Evolutionary conservation across 2,329 filamentous ascomycete species (phyloP), one percentile per base, ranked within the genome.

Genomic region (Aureobasidium pullulans): DNA sequence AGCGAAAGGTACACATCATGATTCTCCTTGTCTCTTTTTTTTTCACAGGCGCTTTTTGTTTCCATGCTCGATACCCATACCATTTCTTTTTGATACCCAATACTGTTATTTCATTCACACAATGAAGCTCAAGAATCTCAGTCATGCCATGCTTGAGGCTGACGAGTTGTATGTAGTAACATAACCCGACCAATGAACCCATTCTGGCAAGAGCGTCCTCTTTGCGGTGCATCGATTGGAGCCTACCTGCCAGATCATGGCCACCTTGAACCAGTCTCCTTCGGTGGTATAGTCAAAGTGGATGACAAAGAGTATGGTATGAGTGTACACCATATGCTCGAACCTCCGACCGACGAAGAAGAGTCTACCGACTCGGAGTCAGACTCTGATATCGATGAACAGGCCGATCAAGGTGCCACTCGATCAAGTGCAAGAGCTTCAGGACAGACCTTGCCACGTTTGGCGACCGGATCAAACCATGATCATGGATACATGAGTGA

Each of bases 321-420:
- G 89, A 96, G 90, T 23, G 93, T 97, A 0, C 93, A 97, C 68
- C 93, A 97, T 72, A 93, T 97, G 85, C 83, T 97, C 2, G 93
- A 96, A 66, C 75, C 77, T 11, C 77, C 82, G 10, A 82, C 81
- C 60, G 79, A 81, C 10, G 66, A 77, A 46, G 79, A 81, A 44
- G 80, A 82, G 39, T 75, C 72, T 4, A 70, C 69, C 31, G 72
- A 71, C 13, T 76, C 75, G 9, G 71, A 73, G 11, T 76, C 75
- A 8, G 71, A 73, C 15, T 69, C 72, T 1, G 70, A 74, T 37
- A 75, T 79, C 70, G 73, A 80, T 69, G 72, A 77, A 67, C 37
- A 71, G 67, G 59, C 31, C 10, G 23, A 37, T 7, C 46, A 44
- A 44, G 49, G 50, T 36, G 50, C 59, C n/a, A 28, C 28, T 13